A percentile compares a stretch with the other conserved stretches of the same genome.
phyloP scores from a whole-genome alignment of 169 alveolate species.

The Cryptosporidium tyzzeri region DNA sequence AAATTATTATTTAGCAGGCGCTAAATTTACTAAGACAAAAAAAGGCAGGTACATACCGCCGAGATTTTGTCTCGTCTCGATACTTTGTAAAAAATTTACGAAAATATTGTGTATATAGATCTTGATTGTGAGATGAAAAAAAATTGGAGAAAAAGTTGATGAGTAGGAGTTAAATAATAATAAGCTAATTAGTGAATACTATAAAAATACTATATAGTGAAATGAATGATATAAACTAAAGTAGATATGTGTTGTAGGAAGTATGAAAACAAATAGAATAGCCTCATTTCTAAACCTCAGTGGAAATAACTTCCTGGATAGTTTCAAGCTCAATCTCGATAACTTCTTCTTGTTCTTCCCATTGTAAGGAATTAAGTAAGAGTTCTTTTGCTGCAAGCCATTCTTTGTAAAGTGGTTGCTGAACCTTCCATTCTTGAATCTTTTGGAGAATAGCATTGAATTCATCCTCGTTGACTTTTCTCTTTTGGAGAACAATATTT shows the following conservation, averaged over 20 bases:
- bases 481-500: conserved; percentile 79
- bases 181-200: background rate
- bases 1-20: background rate
- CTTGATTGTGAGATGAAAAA: background rate
- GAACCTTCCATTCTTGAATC: conserved; percentile 79
- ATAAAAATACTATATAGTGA: conserved; percentile 5
- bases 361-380: conserved; percentile 44
- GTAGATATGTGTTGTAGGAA: background rate
- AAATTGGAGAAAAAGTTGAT: background rate
- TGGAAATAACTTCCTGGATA: conserved; percentile 61
- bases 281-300: conserved; percentile 20
- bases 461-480: conserved; percentile 80
- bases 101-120: background rate
- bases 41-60: background rate
- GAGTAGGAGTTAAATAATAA: background rate
- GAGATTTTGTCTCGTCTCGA: conserved; percentile 14
- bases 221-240: background rate
- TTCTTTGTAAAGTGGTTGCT: conserved; percentile 61
- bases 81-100: background rate
- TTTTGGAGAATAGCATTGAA: conserved; percentile 71
- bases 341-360: conserved; percentile 76
- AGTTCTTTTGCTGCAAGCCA: conserved; percentile 53
- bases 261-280: background rate
- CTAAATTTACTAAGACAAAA: conserved; percentile 12
- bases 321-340: conserved; percentile 70